Evolutionary conservation across 345 rosid genomes (phyloP).

Genomic region (Brassica cretica): DNA sequence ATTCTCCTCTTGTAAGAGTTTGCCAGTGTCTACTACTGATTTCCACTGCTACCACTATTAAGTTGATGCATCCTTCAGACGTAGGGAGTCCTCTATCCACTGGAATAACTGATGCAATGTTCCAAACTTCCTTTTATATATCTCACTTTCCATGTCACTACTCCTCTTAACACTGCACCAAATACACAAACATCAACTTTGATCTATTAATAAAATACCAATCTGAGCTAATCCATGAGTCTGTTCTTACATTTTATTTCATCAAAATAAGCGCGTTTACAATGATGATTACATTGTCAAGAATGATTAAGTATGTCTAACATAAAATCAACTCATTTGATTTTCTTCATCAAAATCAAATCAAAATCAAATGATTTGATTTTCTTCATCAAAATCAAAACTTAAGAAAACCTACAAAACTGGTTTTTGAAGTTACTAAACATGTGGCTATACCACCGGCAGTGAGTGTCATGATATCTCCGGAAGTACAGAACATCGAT

Average conservation of each 20-base stretch:
- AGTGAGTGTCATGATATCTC: constrained; percentile 80
- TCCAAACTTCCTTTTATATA: constrained; percentile 88
- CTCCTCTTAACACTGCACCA: constrained; percentile 59
- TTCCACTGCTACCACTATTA: too few relatives aligned
- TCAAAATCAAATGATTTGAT: background rate
- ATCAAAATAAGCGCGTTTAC: background rate
- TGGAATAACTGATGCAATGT: constrained; percentile 77
- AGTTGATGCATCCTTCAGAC: too few relatives aligned
- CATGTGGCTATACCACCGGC: constrained; percentile 84
- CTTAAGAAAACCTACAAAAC: background rate
- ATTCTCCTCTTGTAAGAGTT: too few relatives aligned
- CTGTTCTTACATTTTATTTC: background rate
- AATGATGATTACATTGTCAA: background rate
- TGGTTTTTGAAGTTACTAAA: constrained; percentile 17
- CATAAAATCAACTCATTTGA: too few relatives aligned
- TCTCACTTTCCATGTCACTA: constrained; percentile 72
- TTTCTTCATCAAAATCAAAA: too few relatives aligned
- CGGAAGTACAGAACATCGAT: constrained; percentile 69
- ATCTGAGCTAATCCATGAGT: background rate
- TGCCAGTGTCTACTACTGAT: too few relatives aligned
- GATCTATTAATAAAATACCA: background rate
- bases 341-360: too few relatives aligned
- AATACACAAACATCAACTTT: background rate
- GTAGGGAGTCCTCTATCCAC: too few relatives aligned
- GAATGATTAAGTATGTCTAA: background rate